Base-by-base conservation (phyloP, 1,284 basidiomycete genomes). In the Dichomitus squalens region DNA sequence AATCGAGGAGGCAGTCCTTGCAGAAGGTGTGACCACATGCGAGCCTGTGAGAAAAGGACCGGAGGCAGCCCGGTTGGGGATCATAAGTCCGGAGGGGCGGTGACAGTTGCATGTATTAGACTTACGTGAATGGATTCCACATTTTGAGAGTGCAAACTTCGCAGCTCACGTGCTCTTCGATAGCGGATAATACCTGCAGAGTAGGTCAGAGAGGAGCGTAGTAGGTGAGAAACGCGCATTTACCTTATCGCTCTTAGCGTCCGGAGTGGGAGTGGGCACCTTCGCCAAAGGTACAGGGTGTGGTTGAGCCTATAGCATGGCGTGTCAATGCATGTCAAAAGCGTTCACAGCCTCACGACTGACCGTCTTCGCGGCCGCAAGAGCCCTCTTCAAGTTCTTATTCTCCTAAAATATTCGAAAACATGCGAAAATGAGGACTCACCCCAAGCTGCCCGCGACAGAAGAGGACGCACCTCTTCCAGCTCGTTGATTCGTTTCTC, bases 1-100 rank as follows among this genome's bases (percentile, higher is more conserved):
- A 90, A 64, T 85, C 81, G 44, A 78, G 73, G 7, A 91, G 74
- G 63, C 88, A 91, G 7, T 67, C 68, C 59, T 80, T 72, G 66
- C 88, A 90, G 68, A 86, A 90, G 0, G 81, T 80, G 71, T 91
- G 88, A 6, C 88, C 88, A 54, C 88, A 91, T 4, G 80, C 71
- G 29, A 90, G 76, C 21, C 85, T 88, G 60, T 52, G 20, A n/a
- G 55, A 29, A 20, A 29, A 44, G 31, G 34, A 60, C 56, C 57
- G 54, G 38, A 56, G 16, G 43, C 18, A 31, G 27, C 18, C 16
- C 21, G 50, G 25, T 39, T 33, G 14, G 41, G 7, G 44, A 49
- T 43, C 49, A 41, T 50, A 44, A 49, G 43, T 52, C 53, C 46
- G 49, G 31, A 49, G 16, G n/a, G 11, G 14, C 16, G 49, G 50